Evolutionary conservation across 768 basidiomycete genomes (phyloP).

Genomic region (Aureoboletus auriporus): DNA sequence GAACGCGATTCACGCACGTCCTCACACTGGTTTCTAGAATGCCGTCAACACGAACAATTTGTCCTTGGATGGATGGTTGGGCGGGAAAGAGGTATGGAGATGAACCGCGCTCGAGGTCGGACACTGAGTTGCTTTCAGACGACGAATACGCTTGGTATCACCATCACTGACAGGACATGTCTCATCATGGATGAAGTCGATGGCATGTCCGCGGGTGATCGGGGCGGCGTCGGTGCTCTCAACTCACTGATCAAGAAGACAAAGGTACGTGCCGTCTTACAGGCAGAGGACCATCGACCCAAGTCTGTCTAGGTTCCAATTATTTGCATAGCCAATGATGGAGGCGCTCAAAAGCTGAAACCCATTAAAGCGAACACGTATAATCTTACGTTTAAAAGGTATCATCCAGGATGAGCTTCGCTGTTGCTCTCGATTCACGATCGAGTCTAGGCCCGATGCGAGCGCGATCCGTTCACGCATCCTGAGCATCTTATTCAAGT

Average conservation of each 20-base stretch:
- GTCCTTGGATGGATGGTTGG: constrained; percentile 84
- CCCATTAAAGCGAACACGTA: constrained; percentile 73
- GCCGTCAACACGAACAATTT: constrained; percentile 88
- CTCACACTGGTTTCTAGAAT: constrained; percentile 43
- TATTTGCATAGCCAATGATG: constrained; percentile 96
- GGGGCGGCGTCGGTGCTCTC: constrained; percentile 93
- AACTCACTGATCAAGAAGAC: constrained; percentile 91
- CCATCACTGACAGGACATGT: constrained; percentile 75
- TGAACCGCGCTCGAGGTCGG: too few species aligned
- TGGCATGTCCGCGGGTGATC: constrained; percentile 97
- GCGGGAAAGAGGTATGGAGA: constrained; percentile 47
- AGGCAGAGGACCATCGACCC: background rate
- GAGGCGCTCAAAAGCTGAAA: constrained; percentile 83
- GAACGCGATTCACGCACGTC: background rate
- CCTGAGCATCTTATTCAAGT: constrained; percentile 88
- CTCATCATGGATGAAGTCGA: constrained; percentile 99
- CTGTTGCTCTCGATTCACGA: background rate
- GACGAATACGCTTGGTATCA: constrained; percentile 66
- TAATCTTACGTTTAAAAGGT: constrained; percentile 77
- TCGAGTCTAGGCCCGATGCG: constrained; percentile 62
- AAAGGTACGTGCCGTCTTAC: constrained; percentile 45
- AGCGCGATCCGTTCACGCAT: constrained; percentile 79
- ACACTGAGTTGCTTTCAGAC: constrained; percentile 27
- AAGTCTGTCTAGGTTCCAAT: constrained; percentile 70
- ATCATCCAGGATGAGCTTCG: constrained; percentile 13